Base-by-base conservation (phyloP, 2,329 filamentous ascomycete genomes). In the Diaporthe sp. region DNA sequence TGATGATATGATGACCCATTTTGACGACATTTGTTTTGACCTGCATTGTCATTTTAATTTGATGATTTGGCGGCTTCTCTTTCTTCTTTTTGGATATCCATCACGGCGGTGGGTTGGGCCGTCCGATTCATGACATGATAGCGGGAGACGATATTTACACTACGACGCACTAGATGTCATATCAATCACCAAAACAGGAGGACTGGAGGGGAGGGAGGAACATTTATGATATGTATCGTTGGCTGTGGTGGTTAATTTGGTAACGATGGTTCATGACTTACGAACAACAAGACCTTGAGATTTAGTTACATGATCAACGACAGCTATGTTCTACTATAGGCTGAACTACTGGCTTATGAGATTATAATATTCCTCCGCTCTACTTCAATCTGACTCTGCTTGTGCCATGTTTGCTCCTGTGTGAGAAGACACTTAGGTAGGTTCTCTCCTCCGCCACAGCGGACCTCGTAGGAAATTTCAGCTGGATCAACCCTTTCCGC, bases 41-140 rank as follows among this genome's bases (percentile, higher is more conserved):
- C 32, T 53, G 44, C 63, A 68, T 19, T 53, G 3, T 37, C 30
- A 17, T 70, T 39, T 51, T 44, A 15, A 27, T 47, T 17, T 30
- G 1, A 39, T 17, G 37, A 17, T 69, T 53, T n/a, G n/a, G 55
- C 22, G 12, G 35, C 22, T 30, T 37, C 12, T 35, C 30, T 51
- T 51, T n/a, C 37, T 51, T 51, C 42, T 37, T 42, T 55, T 68
- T 44, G 53, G 59, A 71, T 71, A 71, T 71, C 70, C 70, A 71
- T 63, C 70, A 63, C 63, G 55, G 25, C 51, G 25, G 12, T 37
- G 53, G 37, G 12, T 50, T 53, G 63, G 63, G 63, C 63, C 13
- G 19, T 66, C n/a, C 44, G 17, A 35, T 35, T 42, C 55, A 71
- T 53, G 37, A n/a, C 55, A 61, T 71, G 69, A 61, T 61, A 58